Conservation (phyloP, 441 rosid species). For the Aleurites moluccanus region DNA sequence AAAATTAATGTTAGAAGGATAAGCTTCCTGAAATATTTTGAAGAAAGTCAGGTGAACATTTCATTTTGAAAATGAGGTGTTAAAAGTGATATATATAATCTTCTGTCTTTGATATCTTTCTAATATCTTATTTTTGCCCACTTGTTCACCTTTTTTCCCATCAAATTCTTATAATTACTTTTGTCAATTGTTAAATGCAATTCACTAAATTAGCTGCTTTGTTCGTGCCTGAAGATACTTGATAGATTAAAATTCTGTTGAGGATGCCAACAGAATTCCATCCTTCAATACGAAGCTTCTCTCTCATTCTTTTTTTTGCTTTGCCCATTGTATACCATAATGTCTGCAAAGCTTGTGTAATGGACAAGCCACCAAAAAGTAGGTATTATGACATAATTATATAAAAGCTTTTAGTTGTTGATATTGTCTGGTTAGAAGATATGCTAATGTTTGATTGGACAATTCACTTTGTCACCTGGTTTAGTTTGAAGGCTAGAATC, state of each 20-base stretch:
- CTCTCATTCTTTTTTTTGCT: conserved; percentile 5
- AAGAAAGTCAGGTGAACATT: conserved; percentile 1
- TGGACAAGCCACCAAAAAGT: conserved; percentile 5
- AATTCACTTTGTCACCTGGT: not conserved
- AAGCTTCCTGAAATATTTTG: conserved; percentile 9
- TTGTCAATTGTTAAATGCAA: not conserved
- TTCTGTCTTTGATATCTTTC: not conserved
- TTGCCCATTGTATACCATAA: not conserved
- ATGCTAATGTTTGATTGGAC: not conserved
- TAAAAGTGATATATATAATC: not conserved
- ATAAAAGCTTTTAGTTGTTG: not conserved
- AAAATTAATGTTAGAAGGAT: conserved; percentile 13
- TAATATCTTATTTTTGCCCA: not conserved
- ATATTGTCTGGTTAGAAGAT: not conserved
- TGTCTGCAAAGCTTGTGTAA: conserved; percentile 3
- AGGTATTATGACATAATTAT: not conserved
- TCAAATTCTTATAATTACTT: conserved; percentile 7
- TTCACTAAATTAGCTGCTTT: not conserved
- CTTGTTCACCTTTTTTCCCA: not conserved
- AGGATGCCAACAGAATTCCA: conserved; percentile 3
- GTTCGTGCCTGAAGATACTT: conserved; percentile 3
- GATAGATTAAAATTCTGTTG: conserved; percentile 1
- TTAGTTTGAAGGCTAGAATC: not conserved
- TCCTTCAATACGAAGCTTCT: conserved; percentile 5
- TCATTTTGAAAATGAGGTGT: conserved; percentile 3